Conservation (phyloP, 495 filamentous ascomycete genomes). For the Penicillium waksmanii region DNA sequence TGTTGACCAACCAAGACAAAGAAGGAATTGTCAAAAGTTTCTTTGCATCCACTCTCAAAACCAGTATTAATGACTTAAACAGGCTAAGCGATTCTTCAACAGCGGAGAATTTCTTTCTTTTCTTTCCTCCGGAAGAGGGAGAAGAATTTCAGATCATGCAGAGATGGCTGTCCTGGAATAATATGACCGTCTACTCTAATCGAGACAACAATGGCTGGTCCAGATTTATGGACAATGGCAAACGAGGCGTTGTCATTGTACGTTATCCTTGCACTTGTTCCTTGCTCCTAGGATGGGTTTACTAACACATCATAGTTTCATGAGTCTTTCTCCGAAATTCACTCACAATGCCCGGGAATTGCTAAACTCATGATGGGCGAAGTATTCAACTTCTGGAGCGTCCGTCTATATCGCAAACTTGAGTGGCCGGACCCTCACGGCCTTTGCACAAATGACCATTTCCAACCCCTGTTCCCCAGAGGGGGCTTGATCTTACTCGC, state of each 20-base stretch:
- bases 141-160: slow-evolving; percentile 32
- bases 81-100: slow-evolving; percentile 9
- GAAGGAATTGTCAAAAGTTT: slow-evolving; percentile 7
- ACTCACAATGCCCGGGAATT: slow-evolving; percentile 33
- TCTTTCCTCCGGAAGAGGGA: slow-evolving; percentile 34
- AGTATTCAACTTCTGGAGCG: slow-evolving; percentile 41
- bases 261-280: slow-evolving; percentile 7
- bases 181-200: slow-evolving; percentile 35
- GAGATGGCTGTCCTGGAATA: slow-evolving; percentile 34
- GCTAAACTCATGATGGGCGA: slow-evolving; percentile 17
- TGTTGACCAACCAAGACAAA: background rate
- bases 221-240: slow-evolving; percentile 23
- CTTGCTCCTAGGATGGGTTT: background rate
- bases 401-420: slow-evolving; percentile 36
- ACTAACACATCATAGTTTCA: slow-evolving; percentile 40
- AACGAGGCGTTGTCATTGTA: slow-evolving; percentile 47
- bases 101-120: slow-evolving; percentile 43
- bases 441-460: slow-evolving; percentile 24
- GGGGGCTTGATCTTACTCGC: slow-evolving; percentile 64
- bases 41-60: slow-evolving; percentile 11
- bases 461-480: slow-evolving; percentile 58
- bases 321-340: slow-evolving; percentile 36
- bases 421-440: slow-evolving; percentile 14
- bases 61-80: slow-evolving; percentile 27
- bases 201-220: slow-evolving; percentile 10